These are phyloP conservation scores for Kodamaea laetipori DNA, from an alignment of 805 yeast species.

Conservation along the genomic window DNA sequence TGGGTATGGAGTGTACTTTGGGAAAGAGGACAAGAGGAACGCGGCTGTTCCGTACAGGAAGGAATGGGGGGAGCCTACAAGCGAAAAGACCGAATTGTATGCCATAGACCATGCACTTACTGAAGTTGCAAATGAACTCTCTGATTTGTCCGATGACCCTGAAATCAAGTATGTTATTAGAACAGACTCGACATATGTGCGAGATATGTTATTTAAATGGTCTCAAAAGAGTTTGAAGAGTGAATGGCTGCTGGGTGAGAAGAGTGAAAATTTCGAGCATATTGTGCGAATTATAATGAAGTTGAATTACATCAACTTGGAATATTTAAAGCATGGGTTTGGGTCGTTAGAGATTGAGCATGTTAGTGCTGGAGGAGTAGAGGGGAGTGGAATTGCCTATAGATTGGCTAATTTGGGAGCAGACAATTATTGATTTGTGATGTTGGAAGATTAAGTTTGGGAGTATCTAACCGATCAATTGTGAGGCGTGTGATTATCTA, in stretches of 20 bases:
- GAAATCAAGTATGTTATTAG: constrained; percentile 42
- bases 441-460: too few relatives aligned
- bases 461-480: too few relatives aligned
- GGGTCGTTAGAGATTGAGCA: constrained; percentile 51
- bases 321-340: constrained; percentile 36
- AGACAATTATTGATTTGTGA: constrained; percentile 2
- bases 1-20: constrained; percentile 81
- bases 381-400: constrained; percentile 81
- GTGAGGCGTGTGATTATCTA: too few relatives aligned
- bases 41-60: constrained; percentile 51
- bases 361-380: constrained; percentile 65
- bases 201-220: constrained; percentile 60
- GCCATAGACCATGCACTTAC: constrained; percentile 63
- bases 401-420: constrained; percentile 54
- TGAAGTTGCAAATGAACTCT: not conserved
- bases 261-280: constrained; percentile 56
- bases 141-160: constrained; percentile 27
- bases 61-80: constrained; percentile 51
- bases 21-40: constrained; percentile 55
- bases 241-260: constrained; percentile 51
- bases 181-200: constrained; percentile 74
- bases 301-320: constrained; percentile 35
- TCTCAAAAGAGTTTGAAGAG: constrained; percentile 54
- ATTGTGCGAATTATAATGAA: constrained; percentile 35
- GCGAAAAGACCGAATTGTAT: constrained; percentile 76